Evolutionary conservation across 2,329 filamentous ascomycete genomes (phyloP).

Genomic region (Fonsecaea nubica): DNA sequence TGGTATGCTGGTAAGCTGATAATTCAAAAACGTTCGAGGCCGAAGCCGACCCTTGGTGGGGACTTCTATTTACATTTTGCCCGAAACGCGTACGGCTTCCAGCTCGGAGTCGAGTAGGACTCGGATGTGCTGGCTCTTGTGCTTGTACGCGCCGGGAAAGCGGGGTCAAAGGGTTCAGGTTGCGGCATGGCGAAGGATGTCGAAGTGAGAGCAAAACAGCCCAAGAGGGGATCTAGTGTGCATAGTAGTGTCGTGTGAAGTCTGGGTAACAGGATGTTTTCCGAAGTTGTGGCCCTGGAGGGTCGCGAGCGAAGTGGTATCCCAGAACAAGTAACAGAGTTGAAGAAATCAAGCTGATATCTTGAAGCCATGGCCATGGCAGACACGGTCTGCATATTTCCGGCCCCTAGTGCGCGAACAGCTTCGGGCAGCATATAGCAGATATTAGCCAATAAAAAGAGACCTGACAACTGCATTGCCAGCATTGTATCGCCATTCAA

Average conservation of each 20-base stretch:
- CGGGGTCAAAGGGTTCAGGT: neutral
- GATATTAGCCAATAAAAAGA: neutral
- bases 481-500: neutral
- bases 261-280: constrained; percentile 2
- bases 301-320: neutral
- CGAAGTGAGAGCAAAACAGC: neutral
- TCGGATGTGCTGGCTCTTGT: neutral
- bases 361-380: neutral
- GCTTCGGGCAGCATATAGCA: constrained; percentile 5
- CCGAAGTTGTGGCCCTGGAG: neutral
- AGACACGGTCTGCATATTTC: neutral
- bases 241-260: neutral
- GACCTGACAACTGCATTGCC: neutral
- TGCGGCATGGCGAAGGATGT: neutral
- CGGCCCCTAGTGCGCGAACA: neutral
- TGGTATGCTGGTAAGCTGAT: constrained; percentile 1
- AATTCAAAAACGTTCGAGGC: neutral
- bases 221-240: neutral
- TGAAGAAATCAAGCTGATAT: constrained; percentile 3
- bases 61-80: constrained; percentile 1
- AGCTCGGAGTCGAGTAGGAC: neutral
- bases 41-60: neutral
- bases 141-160: neutral
- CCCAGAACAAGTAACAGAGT: neutral
- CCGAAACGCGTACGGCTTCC: neutral